Evolutionary conservation across 2,329 filamentous ascomycete genomes (phyloP), one percentile per base, ranked within the genome.

Genomic region (Stagonosporopsis chrysanthemi): DNA sequence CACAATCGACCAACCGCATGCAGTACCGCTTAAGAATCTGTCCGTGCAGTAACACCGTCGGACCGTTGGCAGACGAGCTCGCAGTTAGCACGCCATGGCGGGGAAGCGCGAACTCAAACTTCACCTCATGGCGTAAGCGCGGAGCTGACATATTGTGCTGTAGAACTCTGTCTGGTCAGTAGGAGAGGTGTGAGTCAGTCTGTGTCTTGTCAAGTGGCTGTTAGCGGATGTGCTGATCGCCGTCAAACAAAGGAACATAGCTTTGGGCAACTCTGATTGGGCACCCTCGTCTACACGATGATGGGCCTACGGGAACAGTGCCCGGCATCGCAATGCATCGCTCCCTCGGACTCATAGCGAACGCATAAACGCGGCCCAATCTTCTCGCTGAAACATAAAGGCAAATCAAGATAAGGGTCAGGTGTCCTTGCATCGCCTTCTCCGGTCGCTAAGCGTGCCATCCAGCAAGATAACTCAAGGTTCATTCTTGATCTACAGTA

Each of bases 71-170:
- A 42, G 35, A 23, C 23, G 19, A 56, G 26, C 38, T 40, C 31
- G 35, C 39, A 35, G 33, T 50, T 35, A 56, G 40, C 46, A 29
- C 9, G 46, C 47, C 53, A 46, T 46, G 41, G 53, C 46, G 46
- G 46, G 53, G 41, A 51, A 51, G 47, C 53, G 41, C 47, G 53
- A 56, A 42, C 35, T 42, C 23, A 46, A 42, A 24, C 22, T 17
- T 45, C 42, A 31, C 41, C 42, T 42, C 31, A 38, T 4, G 28
- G 39, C 23, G 41, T 47, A 47, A 56, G 47, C 41, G 15, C 41
- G 6, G 28, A 51, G 53, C 47, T 33, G 40, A 41, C 19, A 23
- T 38, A 15, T 19, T 38, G 19, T 38, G 15, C 2, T 29, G 15
- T 36, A 14, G 22, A n/a, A 38, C 35, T 35, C 12, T 17, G 4